Evolutionary conservation across 176 grass and related monocot species (phyloP), one percentile per base, ranked within the genome.

Genomic region (Rhynchospora pubera): DNA sequence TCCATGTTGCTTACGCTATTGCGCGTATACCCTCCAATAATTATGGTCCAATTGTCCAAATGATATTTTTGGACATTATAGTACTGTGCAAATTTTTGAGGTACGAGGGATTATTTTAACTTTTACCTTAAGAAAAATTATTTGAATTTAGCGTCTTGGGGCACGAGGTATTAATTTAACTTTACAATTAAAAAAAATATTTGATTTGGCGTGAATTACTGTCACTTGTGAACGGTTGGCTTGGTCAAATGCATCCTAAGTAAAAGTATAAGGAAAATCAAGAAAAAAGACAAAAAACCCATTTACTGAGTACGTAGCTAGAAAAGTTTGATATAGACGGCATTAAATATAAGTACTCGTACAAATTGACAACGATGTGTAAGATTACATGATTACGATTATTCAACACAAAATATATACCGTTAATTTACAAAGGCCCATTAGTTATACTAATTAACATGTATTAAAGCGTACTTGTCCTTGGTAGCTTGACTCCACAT

Each of bases 1-100:
- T 75, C 47, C 71, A 75, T 53, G 71, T 18, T 75, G 42, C 42
- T 71, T n/a, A 71, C 67, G 67, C 42, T 71, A 71, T 71, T 47
- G 67, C 16, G 9, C 65, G 32, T 67, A 11, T 11, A 18, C 65
- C 7, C 15, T 67, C 64, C 65, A 67, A 67, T 67, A 67, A 67
- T 67, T 43, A 67, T 6, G 4, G 65, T 67, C 5, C 32, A 7
- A 67, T 6, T 0, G 65, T 67, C 5, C 32, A 7, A 67, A 43
- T 18, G 18, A 67, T 18, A 3, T 4, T 18, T 18, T 13, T 32
- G 32, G 30, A 67, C 22, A 61, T 42, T 0, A 67, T n/a, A 43
- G 6, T 67, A n/a, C n/a, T n/a, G 24, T 32, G 12, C 26, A 32
- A 14, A 15, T 5, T 32, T 32, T 65, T 65, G 23, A 1, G 24